These are phyloP conservation scores for Quercus alba DNA, from an alignment of 306 rosid genomes.

Conservation along the genomic window DNA sequence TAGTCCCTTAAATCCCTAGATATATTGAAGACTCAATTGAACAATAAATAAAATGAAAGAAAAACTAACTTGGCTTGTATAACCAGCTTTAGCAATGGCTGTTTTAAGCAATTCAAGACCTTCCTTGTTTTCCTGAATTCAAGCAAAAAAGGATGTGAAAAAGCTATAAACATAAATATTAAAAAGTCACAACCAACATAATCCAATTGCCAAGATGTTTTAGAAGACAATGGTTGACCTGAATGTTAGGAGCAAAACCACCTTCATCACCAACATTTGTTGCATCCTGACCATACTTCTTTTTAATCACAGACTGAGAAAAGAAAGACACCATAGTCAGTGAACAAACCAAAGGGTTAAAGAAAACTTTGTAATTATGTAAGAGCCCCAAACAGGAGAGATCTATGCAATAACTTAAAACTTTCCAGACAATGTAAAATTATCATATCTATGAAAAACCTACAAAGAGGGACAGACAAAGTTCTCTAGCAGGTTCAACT, in stretches of 20 bases:
- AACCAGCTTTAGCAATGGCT: conserved; percentile 97
- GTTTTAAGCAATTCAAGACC: conserved; percentile 94
- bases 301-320: conserved; percentile 88
- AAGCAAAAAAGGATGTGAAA: conserved; percentile 12
- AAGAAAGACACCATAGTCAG: conserved; percentile 2
- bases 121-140: conserved; percentile 87
- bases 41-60: not conserved
- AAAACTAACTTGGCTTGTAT: conserved; percentile 77
- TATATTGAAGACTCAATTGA: conserved; percentile 9
- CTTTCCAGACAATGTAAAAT: not conserved
- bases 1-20: conserved; percentile 1
- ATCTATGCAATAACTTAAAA: not conserved
- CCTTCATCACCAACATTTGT: conserved; percentile 98
- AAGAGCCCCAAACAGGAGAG: not conserved
- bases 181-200: not conserved
- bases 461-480: not conserved
- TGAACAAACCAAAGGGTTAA: conserved; percentile 4
- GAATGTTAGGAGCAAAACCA: conserved; percentile 98
- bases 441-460: not conserved
- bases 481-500: not conserved
- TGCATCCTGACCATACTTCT: conserved; percentile 98
- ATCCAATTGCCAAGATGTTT: not conserved
- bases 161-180: not conserved
- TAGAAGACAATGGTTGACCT: conserved; percentile 39
- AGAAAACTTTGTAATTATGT: not conserved